Percentiles rank a stretch among this genome's conserved stretches.
phyloP scores from a whole-genome alignment of 2,329 filamentous ascomycete species.

The Alternaria gansuensis region DNA sequence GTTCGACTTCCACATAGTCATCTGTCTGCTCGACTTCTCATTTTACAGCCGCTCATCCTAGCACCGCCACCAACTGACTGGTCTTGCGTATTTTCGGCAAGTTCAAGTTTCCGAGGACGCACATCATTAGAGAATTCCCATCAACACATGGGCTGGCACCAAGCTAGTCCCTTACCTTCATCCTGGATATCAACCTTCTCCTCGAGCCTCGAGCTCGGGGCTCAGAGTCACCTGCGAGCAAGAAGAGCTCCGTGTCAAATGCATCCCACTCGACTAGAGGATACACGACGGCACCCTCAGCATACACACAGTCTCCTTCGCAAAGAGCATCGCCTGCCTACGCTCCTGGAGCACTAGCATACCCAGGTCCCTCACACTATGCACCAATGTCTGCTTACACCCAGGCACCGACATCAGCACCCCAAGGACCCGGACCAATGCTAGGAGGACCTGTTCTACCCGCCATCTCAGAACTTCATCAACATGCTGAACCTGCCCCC shows the following conservation, averaged over 20 bases:
- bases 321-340: slow-evolving; percentile 47
- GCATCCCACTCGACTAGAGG: slow-evolving; percentile 47
- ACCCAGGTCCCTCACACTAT: slow-evolving; percentile 44
- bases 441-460: slow-evolving; percentile 52
- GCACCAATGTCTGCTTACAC: slow-evolving; percentile 41
- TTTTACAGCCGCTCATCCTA: slow-evolving; percentile 9
- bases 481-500: slow-evolving; percentile 52
- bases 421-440: slow-evolving; percentile 40
- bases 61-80: slow-evolving; percentile 18
- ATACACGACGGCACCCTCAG: slow-evolving; percentile 49
- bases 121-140: slow-evolving; percentile 26
- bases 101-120: slow-evolving; percentile 24
- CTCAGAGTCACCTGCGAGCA: slow-evolving; percentile 70
- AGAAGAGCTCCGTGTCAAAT: slow-evolving; percentile 55
- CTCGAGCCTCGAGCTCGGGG: slow-evolving; percentile 77
- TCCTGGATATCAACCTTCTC: slow-evolving; percentile 93
- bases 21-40: slow-evolving; percentile 9
- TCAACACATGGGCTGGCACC: slow-evolving; percentile 54
- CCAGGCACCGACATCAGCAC: slow-evolving; percentile 40
- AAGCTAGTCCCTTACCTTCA: slow-evolving; percentile 66
- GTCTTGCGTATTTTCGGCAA: slow-evolving; percentile 10
- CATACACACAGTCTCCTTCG: slow-evolving; percentile 49
- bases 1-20: slow-evolving; percentile 17
- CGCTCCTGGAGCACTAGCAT: slow-evolving; percentile 43
- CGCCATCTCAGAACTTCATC: slow-evolving; percentile 51